Percentiles rank a stretch among this genome's conserved stretches.
Conservation (phyloP, 2,329 filamentous ascomycete genomes). For the Colletotrichum spaethianum region DNA sequence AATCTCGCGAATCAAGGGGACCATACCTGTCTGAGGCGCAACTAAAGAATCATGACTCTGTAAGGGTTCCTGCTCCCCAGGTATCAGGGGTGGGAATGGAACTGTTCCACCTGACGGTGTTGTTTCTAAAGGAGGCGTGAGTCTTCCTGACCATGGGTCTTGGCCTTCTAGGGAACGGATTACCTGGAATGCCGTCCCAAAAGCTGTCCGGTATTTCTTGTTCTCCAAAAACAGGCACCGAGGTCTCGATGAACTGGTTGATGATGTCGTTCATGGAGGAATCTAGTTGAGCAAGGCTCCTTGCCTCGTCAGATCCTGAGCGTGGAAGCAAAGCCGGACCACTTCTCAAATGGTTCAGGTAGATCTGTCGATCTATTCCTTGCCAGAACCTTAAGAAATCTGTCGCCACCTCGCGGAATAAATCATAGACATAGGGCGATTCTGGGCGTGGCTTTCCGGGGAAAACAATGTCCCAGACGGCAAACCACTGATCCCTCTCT, state of each 20-base stretch:
- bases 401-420: neutral
- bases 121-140: neutral
- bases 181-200: neutral
- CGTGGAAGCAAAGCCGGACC: too few species aligned
- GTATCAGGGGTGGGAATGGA: neutral
- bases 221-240: neutral
- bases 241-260: conserved; percentile 7
- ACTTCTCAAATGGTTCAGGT: neutral
- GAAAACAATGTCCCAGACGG: conserved; percentile 1
- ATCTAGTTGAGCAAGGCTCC: too few species aligned
- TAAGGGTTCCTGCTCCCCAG: neutral
- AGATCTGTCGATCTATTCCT: neutral
- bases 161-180: neutral
- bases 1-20: neutral
- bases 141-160: neutral
- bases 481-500: conserved; percentile 1
- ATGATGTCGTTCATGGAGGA: neutral
- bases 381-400: neutral
- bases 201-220: neutral
- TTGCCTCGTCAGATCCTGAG: neutral
- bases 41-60: neutral
- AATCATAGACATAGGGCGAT: neutral
- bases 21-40: neutral
- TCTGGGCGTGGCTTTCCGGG: neutral
- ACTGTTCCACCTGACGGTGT: neutral